These are phyloP conservation scores for Annulohypoxylon bovei DNA, from an alignment of 495 filamentous ascomycete genomes.

Conservation along the genomic window DNA sequence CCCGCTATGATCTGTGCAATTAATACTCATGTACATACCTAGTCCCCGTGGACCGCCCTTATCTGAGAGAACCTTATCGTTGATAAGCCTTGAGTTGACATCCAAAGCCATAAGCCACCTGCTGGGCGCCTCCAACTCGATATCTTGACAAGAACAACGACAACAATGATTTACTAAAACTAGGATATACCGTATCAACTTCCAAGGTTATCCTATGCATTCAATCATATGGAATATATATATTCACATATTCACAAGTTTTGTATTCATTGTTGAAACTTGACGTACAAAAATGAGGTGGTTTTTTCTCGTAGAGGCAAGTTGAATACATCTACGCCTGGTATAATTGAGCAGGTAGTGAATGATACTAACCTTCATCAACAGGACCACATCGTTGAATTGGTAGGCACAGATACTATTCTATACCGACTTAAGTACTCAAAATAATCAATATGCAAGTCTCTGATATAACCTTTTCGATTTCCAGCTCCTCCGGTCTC, in stretches of 20 bases:
- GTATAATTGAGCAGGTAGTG: background rate
- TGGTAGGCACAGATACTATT: conserved; percentile 27
- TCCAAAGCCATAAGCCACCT: background rate
- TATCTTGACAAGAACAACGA: background rate
- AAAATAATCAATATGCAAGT: background rate
- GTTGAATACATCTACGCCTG: background rate
- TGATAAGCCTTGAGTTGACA: background rate
- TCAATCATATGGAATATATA: background rate
- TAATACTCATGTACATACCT: background rate
- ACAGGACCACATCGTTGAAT: conserved; percentile 46
- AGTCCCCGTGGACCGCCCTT: background rate
- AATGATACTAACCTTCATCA: conserved; percentile 1
- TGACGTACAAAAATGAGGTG: conserved; percentile 20
- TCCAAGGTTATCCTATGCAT: background rate
- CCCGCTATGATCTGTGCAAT: background rate
- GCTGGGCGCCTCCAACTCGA: background rate
- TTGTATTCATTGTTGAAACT: background rate
- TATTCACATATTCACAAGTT: too few species aligned
- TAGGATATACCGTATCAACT: background rate
- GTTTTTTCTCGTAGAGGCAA: conserved; percentile 37
- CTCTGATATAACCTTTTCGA: background rate
- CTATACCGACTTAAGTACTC: background rate
- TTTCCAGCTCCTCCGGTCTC: conserved; percentile 50
- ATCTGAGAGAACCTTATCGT: background rate
- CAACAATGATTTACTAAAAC: background rate